These are phyloP conservation scores for Pulveroboletus sp. DNA, from an alignment of 768 basidiomycete species.

Conservation along the genomic window DNA sequence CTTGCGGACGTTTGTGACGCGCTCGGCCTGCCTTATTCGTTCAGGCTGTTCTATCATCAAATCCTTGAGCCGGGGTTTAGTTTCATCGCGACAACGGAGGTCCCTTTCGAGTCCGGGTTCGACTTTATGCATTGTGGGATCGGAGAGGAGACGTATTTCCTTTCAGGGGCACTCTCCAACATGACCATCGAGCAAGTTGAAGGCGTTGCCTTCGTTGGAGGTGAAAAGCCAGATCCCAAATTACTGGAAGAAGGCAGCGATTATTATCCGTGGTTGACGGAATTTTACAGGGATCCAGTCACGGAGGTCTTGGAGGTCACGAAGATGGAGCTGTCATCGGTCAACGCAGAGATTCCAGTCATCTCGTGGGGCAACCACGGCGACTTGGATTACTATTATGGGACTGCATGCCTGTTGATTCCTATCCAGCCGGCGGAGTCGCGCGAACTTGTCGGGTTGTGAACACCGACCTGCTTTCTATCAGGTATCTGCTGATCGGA, in stretches of 20 bases:
- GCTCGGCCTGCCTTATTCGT: neutral
- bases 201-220: slow-evolving; percentile 1
- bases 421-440: neutral
- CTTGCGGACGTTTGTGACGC: slow-evolving; percentile 7
- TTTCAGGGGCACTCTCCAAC: neutral
- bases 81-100: neutral
- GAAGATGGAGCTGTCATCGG: slow-evolving; percentile 10
- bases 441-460: neutral
- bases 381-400: slow-evolving; percentile 7
- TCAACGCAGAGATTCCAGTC: neutral
- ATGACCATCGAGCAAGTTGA: slow-evolving; percentile 5
- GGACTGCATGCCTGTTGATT: slow-evolving; percentile 14
- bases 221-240: neutral
- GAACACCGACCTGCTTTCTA: too few relatives aligned
- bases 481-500: too few relatives aligned
- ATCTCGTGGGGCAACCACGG: slow-evolving; percentile 5
- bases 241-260: neutral
- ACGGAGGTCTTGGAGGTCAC: too few relatives aligned
- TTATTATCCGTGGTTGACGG: neutral
- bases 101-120: neutral
- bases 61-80: neutral
- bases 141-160: rapidly evolving
- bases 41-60: slow-evolving; percentile 1
- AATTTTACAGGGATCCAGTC: slow-evolving; percentile 1
- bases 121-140: too few relatives aligned